Conservation (phyloP, 2,329 filamentous ascomycete genomes). For the Pestalotiopsis sp. region DNA sequence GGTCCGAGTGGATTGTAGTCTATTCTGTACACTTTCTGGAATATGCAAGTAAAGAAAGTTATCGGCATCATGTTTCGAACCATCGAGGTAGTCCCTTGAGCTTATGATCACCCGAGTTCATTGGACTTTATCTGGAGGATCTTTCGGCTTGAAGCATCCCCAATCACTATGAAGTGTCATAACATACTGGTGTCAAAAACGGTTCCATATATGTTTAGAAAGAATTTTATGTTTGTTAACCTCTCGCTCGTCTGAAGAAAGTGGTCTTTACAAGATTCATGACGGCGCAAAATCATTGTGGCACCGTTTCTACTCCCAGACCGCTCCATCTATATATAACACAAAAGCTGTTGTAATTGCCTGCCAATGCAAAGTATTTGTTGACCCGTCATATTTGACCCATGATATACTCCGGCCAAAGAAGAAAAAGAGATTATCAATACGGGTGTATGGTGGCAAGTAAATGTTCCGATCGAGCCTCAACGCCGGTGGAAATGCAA, state of each 20-base stretch:
- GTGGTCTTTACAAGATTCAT: constrained; percentile 1
- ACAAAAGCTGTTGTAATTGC: not conserved
- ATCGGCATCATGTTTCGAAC: not conserved
- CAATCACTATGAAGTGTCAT: not conserved
- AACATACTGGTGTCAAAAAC: not conserved
- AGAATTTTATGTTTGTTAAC: constrained; percentile 1
- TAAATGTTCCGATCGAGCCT: not conserved
- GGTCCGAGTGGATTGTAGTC: too few species aligned
- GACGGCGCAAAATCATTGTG: constrained; percentile 1
- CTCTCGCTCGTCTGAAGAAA: constrained; percentile 2
- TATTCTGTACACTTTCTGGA: not conserved
- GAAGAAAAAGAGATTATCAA: constrained; percentile 15
- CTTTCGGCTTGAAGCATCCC: not conserved
- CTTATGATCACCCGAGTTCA: too few species aligned
- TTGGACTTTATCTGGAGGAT: too few species aligned
- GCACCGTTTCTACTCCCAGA: not conserved
- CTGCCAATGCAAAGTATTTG: constrained; percentile 10
- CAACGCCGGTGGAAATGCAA: constrained; percentile 15
- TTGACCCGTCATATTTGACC: constrained; percentile 1
- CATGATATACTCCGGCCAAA: constrained; percentile 11
- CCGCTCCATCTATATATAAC: constrained; percentile 9
- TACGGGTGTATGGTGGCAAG: not conserved
- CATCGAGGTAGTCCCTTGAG: too few species aligned
- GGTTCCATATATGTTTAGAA: not conserved
- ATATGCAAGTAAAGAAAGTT: not conserved